Evolutionary conservation across 2,329 filamentous ascomycete genomes (phyloP), one percentile per base, ranked within the genome.

Genomic region (Arthrobotrys megalospora): DNA sequence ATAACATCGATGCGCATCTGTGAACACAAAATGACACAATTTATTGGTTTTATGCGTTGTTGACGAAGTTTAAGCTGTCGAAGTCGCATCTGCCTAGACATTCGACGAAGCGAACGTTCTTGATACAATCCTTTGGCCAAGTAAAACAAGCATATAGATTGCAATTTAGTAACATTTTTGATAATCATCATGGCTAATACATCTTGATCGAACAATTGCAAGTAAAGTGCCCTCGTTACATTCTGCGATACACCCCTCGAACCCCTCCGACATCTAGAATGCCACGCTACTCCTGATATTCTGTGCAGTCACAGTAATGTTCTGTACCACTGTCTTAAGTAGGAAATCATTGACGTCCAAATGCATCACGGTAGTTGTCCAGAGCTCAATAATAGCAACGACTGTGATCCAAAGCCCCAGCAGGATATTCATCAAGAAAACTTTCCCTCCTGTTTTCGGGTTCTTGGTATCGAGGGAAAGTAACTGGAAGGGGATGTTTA

Each of bases 341-440:
- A 65, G 14, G 62, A 65, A 53, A 12, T 53, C 64, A 14, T 68
- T 68, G 8, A 68, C 50, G 10, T 68, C 50, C 34, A 53, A 68
- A n/a, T 55, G 47, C 50, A 68, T 48, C 3, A 68, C 64, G 19
- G 64, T 68, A 1, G 64, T 68, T 5, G 50, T 55, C 64, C 64
- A 68, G 6, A 76, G 47, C 65, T 76, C 71, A 21, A 50, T 62
- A 21, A 76, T 43, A 48, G 52, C 41, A n/a, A 76, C 71, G 19
- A 53, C 28, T 1, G 71, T 76, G 45, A 76, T 62, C 47, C 65
- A 76, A 28, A 70, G 52, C 1, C 71, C 71, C 10, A 76, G 47
- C 4, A 69, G 28, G 21, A 76, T 76, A 34, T 76, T 76, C 63
- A 69, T 62, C 71, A 48, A 28, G 52, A 76, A 76, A 24, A 76